These are phyloP conservation scores for Blastobotrys muscicola DNA, from an alignment of 805 yeast species.

Conservation along the genomic window DNA sequence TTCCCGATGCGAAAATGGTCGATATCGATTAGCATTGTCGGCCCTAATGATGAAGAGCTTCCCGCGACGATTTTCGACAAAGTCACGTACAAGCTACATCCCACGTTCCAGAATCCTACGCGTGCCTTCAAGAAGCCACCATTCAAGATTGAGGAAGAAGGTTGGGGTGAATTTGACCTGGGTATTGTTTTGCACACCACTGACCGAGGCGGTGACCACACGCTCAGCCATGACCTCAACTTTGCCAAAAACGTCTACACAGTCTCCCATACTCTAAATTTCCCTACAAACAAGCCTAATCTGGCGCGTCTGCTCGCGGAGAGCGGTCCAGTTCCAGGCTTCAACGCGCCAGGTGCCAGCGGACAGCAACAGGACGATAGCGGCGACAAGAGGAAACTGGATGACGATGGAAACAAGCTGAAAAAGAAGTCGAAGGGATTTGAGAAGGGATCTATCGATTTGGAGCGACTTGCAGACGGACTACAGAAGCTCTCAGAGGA, in stretches of 20 bases:
- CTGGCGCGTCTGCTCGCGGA: conserved; percentile 66
- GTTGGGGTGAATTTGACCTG: conserved; percentile 98
- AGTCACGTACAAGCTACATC: conserved; percentile 89
- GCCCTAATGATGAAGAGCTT: conserved; percentile 68
- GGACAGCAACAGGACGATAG: conserved; percentile 13
- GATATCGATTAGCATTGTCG: conserved; percentile 63
- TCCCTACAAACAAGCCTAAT: conserved; percentile 67
- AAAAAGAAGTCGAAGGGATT: conserved; percentile 31
- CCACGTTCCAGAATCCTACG: conserved; percentile 85
- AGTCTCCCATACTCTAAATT: conserved; percentile 64
- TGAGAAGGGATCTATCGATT: conserved; percentile 57
- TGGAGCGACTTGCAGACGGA: conserved; percentile 85
- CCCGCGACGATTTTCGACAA: conserved; percentile 86
- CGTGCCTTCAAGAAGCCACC: conserved; percentile 77
- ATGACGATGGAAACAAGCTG: conserved; percentile 19
- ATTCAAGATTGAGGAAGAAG: conserved; percentile 80
- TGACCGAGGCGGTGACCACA: conserved; percentile 84
- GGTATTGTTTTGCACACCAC: conserved; percentile 65
- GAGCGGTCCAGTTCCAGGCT: conserved; percentile 70
- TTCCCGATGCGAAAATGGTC: conserved; percentile 95
- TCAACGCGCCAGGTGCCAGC: conserved; percentile 18
- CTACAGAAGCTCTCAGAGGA: conserved; percentile 84
- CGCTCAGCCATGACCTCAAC: conserved; percentile 81
- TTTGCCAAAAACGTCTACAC: conserved; percentile 69
- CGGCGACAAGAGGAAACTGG: conserved; percentile 32